Evolutionary conservation across 2,329 filamentous ascomycete genomes (phyloP).

Genomic region (Fulvia fulva): DNA sequence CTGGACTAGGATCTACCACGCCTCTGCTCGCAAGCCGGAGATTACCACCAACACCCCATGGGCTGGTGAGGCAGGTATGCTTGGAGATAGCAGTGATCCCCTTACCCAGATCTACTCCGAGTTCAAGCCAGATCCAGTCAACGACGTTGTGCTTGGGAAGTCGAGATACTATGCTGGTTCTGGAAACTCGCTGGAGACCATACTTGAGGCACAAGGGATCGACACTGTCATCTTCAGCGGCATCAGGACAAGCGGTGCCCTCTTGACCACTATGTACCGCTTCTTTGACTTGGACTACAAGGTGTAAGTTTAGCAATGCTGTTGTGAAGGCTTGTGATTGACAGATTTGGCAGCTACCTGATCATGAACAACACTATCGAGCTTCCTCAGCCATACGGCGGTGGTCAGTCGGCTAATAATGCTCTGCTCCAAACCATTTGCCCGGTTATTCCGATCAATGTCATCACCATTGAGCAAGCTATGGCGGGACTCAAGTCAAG

Average conservation of each 20-base stretch:
- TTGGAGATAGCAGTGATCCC: background rate
- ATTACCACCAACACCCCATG: conserved; percentile 38
- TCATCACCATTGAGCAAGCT: conserved; percentile 31
- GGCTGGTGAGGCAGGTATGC: conserved; percentile 8
- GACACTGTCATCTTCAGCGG: conserved; percentile 43
- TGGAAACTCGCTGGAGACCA: conserved; percentile 40
- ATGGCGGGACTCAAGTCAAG: conserved; percentile 23
- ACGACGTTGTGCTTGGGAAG: conserved; percentile 40
- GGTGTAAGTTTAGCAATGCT: conserved; percentile 31
- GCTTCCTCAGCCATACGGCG: background rate
- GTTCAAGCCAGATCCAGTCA: conserved; percentile 32
- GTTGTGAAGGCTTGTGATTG: background rate
- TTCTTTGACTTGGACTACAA: conserved; percentile 44
- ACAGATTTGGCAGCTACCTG: conserved; percentile 24
- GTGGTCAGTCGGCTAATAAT: background rate
- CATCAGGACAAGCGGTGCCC: conserved; percentile 41
- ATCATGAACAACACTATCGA: conserved; percentile 32
- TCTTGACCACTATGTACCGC: conserved; percentile 41
- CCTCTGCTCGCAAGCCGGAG: conserved; percentile 33
- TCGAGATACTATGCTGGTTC: conserved; percentile 41
- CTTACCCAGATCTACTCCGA: conserved; percentile 12
- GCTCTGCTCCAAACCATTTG: conserved; percentile 16
- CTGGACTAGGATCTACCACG: conserved; percentile 39
- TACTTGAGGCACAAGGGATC: conserved; percentile 38
- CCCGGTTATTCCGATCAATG: conserved; percentile 25